Conservation (phyloP, 371 early-diverging fungal genomes). For the Smittium culicis region DNA sequence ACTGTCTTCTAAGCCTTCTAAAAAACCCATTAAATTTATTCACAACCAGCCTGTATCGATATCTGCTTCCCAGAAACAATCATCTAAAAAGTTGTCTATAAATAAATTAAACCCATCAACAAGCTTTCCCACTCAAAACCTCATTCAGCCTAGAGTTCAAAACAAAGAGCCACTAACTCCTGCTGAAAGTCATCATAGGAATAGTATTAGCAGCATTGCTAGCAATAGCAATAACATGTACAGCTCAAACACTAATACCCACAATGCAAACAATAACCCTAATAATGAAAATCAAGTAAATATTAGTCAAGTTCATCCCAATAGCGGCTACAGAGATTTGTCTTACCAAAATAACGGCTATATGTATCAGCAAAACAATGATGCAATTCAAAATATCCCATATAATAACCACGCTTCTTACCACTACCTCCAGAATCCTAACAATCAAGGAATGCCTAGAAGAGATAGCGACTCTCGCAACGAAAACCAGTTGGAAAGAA, state of each 20-base stretch:
- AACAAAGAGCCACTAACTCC: neutral
- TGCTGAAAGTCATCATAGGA: neutral
- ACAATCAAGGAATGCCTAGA: neutral
- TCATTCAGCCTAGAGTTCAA: neutral
- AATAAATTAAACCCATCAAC: neutral
- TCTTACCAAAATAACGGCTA: neutral
- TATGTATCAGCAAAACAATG: neutral
- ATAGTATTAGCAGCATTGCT: neutral
- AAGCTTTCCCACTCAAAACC: neutral
- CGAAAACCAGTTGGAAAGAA: no score
- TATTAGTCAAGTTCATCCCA: neutral
- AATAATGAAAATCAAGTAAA: neutral
- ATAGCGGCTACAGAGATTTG: neutral
- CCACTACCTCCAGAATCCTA: neutral
- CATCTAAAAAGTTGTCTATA: neutral
- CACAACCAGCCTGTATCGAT: neutral
- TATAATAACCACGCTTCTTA: neutral
- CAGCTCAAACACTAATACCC: neutral
- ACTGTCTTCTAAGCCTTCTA: neutral
- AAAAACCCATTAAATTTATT: neutral
- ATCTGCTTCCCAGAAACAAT: neutral
- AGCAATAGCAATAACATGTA: neutral
- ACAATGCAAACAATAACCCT: neutral
- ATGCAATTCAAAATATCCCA: neutral
- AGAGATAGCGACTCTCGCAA: no score